Evolutionary conservation across 805 yeast species (phyloP).

Genomic region (Kazachstania psychrophila): DNA sequence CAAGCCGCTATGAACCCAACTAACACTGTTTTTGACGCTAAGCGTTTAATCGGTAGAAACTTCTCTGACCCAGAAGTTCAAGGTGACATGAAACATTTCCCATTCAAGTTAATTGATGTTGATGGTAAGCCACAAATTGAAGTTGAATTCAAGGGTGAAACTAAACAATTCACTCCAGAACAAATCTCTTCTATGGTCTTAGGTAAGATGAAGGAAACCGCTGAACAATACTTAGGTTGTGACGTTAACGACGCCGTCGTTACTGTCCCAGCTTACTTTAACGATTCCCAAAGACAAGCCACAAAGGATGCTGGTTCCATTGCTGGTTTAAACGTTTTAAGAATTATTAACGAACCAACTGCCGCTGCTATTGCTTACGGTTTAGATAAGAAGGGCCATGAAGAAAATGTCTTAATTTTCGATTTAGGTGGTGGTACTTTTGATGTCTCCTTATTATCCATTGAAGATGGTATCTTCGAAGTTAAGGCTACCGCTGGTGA

Average conservation of each 20-base stretch:
- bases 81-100: conserved; percentile 63
- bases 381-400: conserved; percentile 56
- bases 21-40: conserved; percentile 92
- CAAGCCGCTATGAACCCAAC: conserved; percentile 95
- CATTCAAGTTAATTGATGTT: conserved; percentile 69
- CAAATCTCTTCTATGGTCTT: conserved; percentile 91
- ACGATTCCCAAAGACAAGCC: conserved; percentile 95
- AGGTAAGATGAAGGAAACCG: conserved; percentile 86
- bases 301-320: conserved; percentile 94
- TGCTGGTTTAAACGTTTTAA: conserved; percentile 87
- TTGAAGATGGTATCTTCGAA: conserved; percentile 94
- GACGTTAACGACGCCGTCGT: conserved; percentile 85
- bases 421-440: conserved; percentile 99
- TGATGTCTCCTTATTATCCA: conserved; percentile 89
- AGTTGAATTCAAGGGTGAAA: conserved; percentile 84
- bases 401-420: conserved; percentile 84
- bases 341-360: conserved; percentile 93
- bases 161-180: conserved; percentile 83
- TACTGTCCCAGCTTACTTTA: conserved; percentile 93
- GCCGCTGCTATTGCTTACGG: conserved; percentile 99
- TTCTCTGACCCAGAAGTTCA: conserved; percentile 52
- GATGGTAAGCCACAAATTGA: conserved; percentile 80
- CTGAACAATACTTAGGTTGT: conserved; percentile 82
- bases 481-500: conserved; percentile 84
- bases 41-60: conserved; percentile 79